Base-by-base conservation (phyloP, 306 rosid species). In the Sophora flavescens region DNA sequence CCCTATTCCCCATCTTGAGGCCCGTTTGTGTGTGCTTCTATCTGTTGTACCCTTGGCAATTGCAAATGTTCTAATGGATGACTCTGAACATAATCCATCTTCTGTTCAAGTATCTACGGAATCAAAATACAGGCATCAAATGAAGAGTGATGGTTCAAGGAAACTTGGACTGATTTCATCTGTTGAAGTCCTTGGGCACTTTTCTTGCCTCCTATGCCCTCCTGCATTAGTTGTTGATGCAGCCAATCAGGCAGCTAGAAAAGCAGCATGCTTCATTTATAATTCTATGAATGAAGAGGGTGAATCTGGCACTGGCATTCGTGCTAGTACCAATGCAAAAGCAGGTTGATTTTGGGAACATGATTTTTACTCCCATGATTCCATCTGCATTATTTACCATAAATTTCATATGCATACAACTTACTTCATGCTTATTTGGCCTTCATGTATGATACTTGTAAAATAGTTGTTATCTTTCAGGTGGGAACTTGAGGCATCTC, bases 401-500 rank as follows among this genome's bases (percentile, higher is more conserved):
- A 54, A 59, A 11, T 53, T 14, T 69, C 75, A 60, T 32, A 22
- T 68, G 72, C 77, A 60, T 66, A 32, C 58, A 48, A 35, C 30
- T 38, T 63, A n/a, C 58, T 78, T 71, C 18, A 14, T 67, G 44
- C 56, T 62, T 28, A 63, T 51, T 54, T 60, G 60, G 17, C 61
- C 35, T 67, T 3, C 64, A 38, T 47, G 63, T 70, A 54, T 56
- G 71, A 78, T 70, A 66, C 47, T 81, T 78, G 35, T 51, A 77
- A 60, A 77, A 48, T 78, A 63, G 74, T 69, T 38, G 53, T 41
- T 74, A 61, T 65, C 83, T 82, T 80, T 85, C 86, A 89, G 97
- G 85, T 12, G 97, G 91, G 59, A 83, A 86, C 88, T 85, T 91
- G 93, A 78, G 91, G 81, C 97, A 91, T 84, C 97, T 91, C 35